Evolutionary conservation across 306 rosid species (phyloP), one percentile per base, ranked within the genome.

Genomic region (Prinsepia uniflora): DNA sequence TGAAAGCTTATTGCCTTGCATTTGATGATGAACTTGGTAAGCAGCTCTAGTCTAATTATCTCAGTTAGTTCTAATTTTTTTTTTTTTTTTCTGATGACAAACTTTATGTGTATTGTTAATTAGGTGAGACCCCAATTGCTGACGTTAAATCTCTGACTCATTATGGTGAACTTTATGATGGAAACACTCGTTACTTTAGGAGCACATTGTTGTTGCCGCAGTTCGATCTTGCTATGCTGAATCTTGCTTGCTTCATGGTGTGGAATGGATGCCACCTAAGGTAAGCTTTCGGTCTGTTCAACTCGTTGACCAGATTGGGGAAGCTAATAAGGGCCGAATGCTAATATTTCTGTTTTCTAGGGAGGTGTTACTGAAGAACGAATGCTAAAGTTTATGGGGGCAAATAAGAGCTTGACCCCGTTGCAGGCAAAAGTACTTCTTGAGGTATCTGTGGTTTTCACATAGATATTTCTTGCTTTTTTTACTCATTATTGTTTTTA

Each of bases 221-320:
- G 98, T 94, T 74, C 85, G 98, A 85, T 84, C 98, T 20, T 90
- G 95, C 73, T 89, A 90, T 81, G 87, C 88, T n/a, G 98, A 94
- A 72, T 89, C 96, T 70, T 86, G 87, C 81, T 80, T 94, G 88
- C 97, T 94, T 80, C 98, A 94, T 58, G 98, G 98, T 65, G 88
- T 81, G 66, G 92, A 94, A 12, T 90, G 98, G 98, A 90, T 90
- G 97, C 79, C 98, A 18, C 98, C 97, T 34, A 94, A 94, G 96
- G 98, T 90, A 60, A 76, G 82, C 63, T 70, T 48, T 59, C 30
- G 8, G 49, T 73, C 57, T 10, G 24, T 24, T 59, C 8, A 43
- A 18, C 9, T 24, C 11, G 39, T 70, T 55, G 54, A 43, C 24
- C 0, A 1, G 30, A 22, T 54, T 22, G 11, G 11, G 17, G 53